Percentiles rank a stretch among this genome's conserved stretches.
phyloP scores from a whole-genome alignment of 306 rosid genomes.

The Glycine tomentella region DNA sequence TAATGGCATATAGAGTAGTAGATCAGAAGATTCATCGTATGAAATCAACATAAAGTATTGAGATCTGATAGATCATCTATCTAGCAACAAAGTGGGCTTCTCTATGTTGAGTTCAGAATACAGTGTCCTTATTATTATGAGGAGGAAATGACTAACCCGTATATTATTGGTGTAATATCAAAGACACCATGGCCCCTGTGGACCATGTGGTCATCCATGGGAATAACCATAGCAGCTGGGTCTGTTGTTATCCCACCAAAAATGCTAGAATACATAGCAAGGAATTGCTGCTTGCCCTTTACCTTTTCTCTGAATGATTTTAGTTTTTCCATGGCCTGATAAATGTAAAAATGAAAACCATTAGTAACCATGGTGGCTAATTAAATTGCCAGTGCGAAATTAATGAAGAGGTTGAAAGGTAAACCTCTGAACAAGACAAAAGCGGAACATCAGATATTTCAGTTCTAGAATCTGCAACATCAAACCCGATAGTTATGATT shows the following conservation, averaged over 20 bases:
- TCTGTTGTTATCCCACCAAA: constrained; percentile 86
- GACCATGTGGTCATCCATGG: constrained; percentile 96
- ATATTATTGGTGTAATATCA: constrained; percentile 83
- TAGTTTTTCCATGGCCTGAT: constrained; percentile 68
- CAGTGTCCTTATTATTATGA: background rate
- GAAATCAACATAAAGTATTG: too few species aligned
- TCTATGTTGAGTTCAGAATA: too few species aligned
- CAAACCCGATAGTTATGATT: background rate
- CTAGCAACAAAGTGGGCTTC: too few species aligned
- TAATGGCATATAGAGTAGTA: too few species aligned
- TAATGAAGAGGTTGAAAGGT: constrained; percentile 1
- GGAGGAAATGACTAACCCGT: constrained; percentile 71
- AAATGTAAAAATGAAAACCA: constrained; percentile 8
- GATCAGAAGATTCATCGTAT: too few species aligned
- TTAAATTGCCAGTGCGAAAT: background rate
- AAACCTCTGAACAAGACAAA: constrained; percentile 66
- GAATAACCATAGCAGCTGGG: constrained; percentile 84
- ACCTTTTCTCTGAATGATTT: constrained; percentile 59
- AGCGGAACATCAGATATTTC: constrained; percentile 59
- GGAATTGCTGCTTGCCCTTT: constrained; percentile 65
- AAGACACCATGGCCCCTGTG: constrained; percentile 97
- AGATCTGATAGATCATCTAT: too few species aligned
- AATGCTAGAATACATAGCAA: constrained; percentile 94
- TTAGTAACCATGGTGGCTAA: constrained; percentile 1
- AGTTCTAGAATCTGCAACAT: constrained; percentile 55